phyloP scores from a whole-genome alignment of 768 basidiomycete genomes.

The Boletus insuetus region DNA sequence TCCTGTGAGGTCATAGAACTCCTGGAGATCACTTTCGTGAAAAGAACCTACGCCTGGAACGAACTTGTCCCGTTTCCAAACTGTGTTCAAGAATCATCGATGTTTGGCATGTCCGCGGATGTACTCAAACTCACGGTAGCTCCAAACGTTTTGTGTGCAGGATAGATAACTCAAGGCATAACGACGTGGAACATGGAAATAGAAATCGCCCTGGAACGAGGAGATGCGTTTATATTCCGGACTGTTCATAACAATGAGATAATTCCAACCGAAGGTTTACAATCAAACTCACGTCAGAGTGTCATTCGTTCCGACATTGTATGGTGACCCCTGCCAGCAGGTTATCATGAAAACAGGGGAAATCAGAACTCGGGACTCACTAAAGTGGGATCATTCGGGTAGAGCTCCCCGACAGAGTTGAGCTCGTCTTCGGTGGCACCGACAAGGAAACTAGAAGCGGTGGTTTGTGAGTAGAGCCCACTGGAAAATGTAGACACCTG shows the following conservation, averaged over 20 bases:
- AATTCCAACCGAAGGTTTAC: neutral
- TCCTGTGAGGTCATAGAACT: slow-evolving; percentile 11
- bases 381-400: slow-evolving; percentile 1
- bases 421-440: slow-evolving; percentile 8
- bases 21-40: slow-evolving; percentile 18
- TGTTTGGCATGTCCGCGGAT: neutral
- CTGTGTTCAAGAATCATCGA: neutral
- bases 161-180: slow-evolving; percentile 10
- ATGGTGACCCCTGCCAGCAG: slow-evolving; percentile 24
- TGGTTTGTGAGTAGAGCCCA: neutral
- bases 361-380: neutral
- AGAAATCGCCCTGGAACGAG: slow-evolving; percentile 19
- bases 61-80: slow-evolving; percentile 16
- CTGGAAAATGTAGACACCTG: neutral
- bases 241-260: neutral
- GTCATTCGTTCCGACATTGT: slow-evolving; percentile 23
- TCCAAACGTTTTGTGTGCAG: slow-evolving; percentile 9
- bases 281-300: slow-evolving; percentile 1
- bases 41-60: slow-evolving; percentile 16
- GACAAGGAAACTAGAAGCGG: slow-evolving; percentile 7
- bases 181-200: slow-evolving; percentile 7
- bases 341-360: neutral
- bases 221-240: neutral
- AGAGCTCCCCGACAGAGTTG: neutral
- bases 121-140: slow-evolving; percentile 3